These are phyloP conservation scores for Aspergillus cristatus DNA, from an alignment of 495 filamentous ascomycete species.

Conservation along the genomic window DNA sequence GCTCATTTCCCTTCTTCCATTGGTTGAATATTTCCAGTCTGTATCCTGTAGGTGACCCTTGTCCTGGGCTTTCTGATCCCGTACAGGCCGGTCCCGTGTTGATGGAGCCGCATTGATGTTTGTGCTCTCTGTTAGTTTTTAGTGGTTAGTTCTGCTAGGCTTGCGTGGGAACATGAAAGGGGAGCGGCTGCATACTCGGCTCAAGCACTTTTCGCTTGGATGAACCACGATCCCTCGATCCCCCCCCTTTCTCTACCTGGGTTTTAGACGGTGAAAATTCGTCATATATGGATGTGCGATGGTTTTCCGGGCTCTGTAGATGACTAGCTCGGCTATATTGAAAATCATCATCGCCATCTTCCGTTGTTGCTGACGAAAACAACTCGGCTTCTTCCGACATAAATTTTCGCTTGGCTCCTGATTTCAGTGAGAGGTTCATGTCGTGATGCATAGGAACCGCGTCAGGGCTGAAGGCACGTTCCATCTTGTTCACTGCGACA, in stretches of 20 bases:
- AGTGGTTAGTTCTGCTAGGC: slow-evolving; percentile 14
- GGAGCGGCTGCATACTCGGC: slow-evolving; percentile 40
- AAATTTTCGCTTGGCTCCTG: slow-evolving; percentile 55
- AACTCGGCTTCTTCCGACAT: slow-evolving; percentile 42
- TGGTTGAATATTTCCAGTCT: not conserved
- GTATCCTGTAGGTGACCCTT: not conserved
- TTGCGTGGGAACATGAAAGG: not conserved
- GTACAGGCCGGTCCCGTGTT: slow-evolving; percentile 12
- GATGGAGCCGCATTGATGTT: slow-evolving; percentile 36
- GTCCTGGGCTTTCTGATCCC: not conserved
- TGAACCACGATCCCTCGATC: slow-evolving; percentile 6
- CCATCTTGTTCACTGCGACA: slow-evolving; percentile 8
- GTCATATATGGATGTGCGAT: slow-evolving; percentile 4
- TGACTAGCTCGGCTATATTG: slow-evolving; percentile 31
- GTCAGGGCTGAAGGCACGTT: slow-evolving; percentile 26
- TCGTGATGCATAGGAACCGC: not conserved
- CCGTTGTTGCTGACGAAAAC: slow-evolving; percentile 13
- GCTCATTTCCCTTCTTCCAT: too few relatives aligned
- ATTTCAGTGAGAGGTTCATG: slow-evolving; percentile 19
- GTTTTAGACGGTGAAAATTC: slow-evolving; percentile 13
- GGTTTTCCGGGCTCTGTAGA: slow-evolving; percentile 5
- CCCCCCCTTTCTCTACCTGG: slow-evolving; percentile 11
- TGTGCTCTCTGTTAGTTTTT: slow-evolving; percentile 36
- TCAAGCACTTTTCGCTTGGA: slow-evolving; percentile 46
- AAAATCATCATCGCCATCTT: slow-evolving; percentile 41